Conservation (phyloP, 2,329 filamentous ascomycete genomes). For the Aspergillus ochraceoroseus region DNA sequence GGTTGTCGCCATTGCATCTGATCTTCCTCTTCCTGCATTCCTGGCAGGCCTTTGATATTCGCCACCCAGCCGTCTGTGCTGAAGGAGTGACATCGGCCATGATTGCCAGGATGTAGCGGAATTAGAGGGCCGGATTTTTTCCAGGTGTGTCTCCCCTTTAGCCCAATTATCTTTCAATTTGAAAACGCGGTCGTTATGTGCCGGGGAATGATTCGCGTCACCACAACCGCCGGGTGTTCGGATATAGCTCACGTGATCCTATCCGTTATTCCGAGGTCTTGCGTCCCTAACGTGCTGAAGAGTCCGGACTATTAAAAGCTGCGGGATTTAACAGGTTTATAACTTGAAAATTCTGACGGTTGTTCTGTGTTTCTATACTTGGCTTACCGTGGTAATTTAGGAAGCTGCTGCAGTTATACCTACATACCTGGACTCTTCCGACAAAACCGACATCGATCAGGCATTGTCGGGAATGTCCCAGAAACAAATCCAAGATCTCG, state of each 20-base stretch:
- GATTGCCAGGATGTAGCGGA: constrained; percentile 1
- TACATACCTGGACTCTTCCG: too few species aligned
- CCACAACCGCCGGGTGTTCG: constrained; percentile 1
- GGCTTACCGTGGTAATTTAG: too few species aligned
- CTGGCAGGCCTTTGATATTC: constrained; percentile 40
- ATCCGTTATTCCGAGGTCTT: constrained; percentile 14
- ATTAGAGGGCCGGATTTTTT: not conserved
- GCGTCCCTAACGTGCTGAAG: too few species aligned
- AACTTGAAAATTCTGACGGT: too few species aligned
- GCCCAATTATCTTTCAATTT: not conserved
- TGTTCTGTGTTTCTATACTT: too few species aligned
- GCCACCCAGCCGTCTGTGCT: constrained; percentile 26
- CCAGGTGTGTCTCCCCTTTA: not conserved
- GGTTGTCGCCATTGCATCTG: constrained; percentile 38
- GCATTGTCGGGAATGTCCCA: constrained; percentile 53
- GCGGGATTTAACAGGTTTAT: too few species aligned
- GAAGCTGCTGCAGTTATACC: too few species aligned
- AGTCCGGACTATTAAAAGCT: too few species aligned
- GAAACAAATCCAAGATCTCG: constrained; percentile 55
- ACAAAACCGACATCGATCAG: constrained; percentile 51
- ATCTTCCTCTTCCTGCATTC: constrained; percentile 43
- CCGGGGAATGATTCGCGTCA: not conserved
- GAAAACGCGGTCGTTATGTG: not conserved
- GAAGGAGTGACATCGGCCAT: constrained; percentile 27
- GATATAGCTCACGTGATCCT: constrained; percentile 15